Evolutionary conservation across 257 asterid species (phyloP), one percentile per base, ranked within the genome.

Genomic region (Hygrophila difformis): DNA sequence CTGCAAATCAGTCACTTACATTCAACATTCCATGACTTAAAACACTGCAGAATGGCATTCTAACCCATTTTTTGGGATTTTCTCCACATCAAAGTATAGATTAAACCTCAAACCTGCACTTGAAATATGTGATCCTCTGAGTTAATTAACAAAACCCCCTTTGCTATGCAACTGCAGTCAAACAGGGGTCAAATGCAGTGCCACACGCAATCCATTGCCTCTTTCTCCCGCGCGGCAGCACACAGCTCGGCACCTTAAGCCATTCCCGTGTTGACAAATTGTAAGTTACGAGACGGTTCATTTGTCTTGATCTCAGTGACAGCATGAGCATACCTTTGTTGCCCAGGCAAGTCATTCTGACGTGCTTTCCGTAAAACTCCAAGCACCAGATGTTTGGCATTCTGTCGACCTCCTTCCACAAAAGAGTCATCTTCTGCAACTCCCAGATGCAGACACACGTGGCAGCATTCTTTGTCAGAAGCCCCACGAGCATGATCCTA

Each of bases 321-420:
- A 89, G 63, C 98, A 89, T 81, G 19, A 89, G 72, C 81, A 89
- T 59, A 37, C 94, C 94, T 51, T 74, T 79, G 74, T 89, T 89
- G 47, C 98, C 98, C 67, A 89, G 63, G 65, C 98, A 85, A 49
- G 84, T 82, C 98, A 89, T 89, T 29, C 88, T 67, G 49, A 89
- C 82, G 87, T 85, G 94, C 93, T 85, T 89, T 29, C 98, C 98
- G 18, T 89, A 85, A 73, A 89, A 89, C 59, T 89, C 98, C 73
- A 85, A 85, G 96, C 96, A 89, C 96, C 83, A 85, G 66, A 82
- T 55, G 63, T 89, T 89, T 89, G 98, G 98, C 98, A 89, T 89
- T 89, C 98, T 89, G 96, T 89, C 98, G 72, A 89, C 96, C 98
- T 89, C 98, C 96, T 89, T 89, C 97, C 98, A 89, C 87, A 85